These are phyloP conservation scores for Lipomyces chichibuensis DNA, from an alignment of 805 yeast species.

Conservation along the genomic window DNA sequence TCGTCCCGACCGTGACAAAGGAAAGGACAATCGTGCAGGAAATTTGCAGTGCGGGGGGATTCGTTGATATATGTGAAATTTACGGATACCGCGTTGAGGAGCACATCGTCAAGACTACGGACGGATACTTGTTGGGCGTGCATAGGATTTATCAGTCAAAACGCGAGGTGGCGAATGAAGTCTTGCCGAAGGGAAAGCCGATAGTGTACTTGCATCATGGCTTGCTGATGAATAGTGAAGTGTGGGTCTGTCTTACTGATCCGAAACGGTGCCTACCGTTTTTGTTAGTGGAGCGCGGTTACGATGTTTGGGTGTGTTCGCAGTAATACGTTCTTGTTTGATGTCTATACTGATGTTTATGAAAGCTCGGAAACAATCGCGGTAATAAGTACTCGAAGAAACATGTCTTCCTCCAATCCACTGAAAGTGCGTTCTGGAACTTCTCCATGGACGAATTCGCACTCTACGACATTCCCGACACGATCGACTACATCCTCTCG, in stretches of 20 bases:
- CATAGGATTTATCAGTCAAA: constrained; percentile 45
- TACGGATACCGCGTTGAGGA: constrained; percentile 76
- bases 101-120: constrained; percentile 50
- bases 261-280: constrained; percentile 68
- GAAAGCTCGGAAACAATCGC: constrained; percentile 85
- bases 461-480: constrained; percentile 81
- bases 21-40: constrained; percentile 40
- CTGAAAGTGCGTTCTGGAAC: constrained; percentile 72
- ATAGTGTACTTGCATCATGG: constrained; percentile 91
- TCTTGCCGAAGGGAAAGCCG: constrained; percentile 35
- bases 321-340: background rate
- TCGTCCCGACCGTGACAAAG: constrained; percentile 18
- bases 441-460: constrained; percentile 92
- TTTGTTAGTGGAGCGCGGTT: constrained; percentile 75
- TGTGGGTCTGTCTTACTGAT: constrained; percentile 63
- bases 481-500: constrained; percentile 70
- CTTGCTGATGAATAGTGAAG: constrained; percentile 82
- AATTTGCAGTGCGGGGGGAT: constrained; percentile 54
- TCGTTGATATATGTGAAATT: constrained; percentile 66
- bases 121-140: constrained; percentile 22
- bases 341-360: constrained; percentile 39
- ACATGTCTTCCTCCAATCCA: constrained; percentile 56
- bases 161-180: constrained; percentile 14
- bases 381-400: constrained; percentile 92
- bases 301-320: constrained; percentile 59